Base-by-base conservation (phyloP, 805 yeast species). In the Schwanniomyces vanrijiae region DNA sequence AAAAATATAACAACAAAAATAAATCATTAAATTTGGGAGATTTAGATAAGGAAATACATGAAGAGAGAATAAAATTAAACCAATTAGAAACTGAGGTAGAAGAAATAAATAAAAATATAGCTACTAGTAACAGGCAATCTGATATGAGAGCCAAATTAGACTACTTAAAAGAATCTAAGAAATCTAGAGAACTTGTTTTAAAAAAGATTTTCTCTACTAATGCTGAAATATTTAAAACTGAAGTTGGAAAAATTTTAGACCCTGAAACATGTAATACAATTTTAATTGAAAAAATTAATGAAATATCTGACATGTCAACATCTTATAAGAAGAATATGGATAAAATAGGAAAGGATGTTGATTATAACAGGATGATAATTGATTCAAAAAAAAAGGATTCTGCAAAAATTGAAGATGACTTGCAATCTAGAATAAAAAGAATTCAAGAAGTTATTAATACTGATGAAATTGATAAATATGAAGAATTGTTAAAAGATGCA, bases 81-180 rank as follows among this genome's bases (percentile, higher is more conserved):
- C 51, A 48, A 25, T 48, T 66, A 31, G 75, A 70, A 42, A 51
- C 47, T 44, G 69, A 64, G 24, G 57, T 83, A 9, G 94, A 88
- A 8, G 72, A 71, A 0, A 55, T 83, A 13, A 77, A 78, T 46
- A 72, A 72, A 14, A 75, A 80, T 18, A 69, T 88, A 11, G 58
- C 78, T 4, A 64, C 68, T 13, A 74, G 79, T 3, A 84, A 80
- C 54, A 75, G 77, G 54, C 85, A 81, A 56, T 71, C 86, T 0
- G 90, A 83, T 42, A 55, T 75, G 2, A 69, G 78, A 50, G 85
- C 89, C 0, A 81, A 78, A 51, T 56, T 82, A 3, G 69, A 75
- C 0, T 56, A 83, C 14, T 52, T 78, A 26, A 57, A 60, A 18
- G 82, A 78, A 26, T 73, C 78, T 9, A 53, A 61, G 2, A 56